phyloP scores from a whole-genome alignment of 306 rosid genomes.

The Acacia confusa region DNA sequence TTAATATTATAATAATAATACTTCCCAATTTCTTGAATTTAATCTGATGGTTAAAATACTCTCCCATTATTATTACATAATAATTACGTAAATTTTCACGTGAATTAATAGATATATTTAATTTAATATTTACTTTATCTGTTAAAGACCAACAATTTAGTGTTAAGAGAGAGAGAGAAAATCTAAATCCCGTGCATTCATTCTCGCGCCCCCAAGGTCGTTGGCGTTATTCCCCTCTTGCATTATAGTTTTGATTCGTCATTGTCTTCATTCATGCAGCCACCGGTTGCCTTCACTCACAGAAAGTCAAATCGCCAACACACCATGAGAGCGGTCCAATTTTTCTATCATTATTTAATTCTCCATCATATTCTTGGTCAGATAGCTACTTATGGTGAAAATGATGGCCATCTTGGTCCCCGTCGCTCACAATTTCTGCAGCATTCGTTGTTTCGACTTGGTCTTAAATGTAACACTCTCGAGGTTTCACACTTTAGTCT shows the following conservation, averaged over 20 bases:
- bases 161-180: no score
- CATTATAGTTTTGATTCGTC: not conserved
- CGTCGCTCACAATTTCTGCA: not conserved
- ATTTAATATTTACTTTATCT: no score
- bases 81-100: no score
- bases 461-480: conserved; percentile 37
- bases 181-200: not conserved
- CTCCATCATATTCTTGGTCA: not conserved
- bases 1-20: no score
- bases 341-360: not conserved
- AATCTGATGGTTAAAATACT: no score
- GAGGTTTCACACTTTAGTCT: conserved; percentile 10
- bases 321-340: not conserved
- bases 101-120: no score
- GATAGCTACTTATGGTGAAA: conserved; percentile 7
- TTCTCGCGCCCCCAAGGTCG: not conserved
- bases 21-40: no score
- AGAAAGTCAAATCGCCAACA: conserved; percentile 25
- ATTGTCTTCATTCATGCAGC: not conserved
- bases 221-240: not conserved
- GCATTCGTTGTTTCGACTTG: conserved; percentile 34
- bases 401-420: conserved; percentile 32
- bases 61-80: not conserved
- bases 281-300: not conserved
- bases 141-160: no score